These are phyloP conservation scores for Eimeria maxima DNA, from an alignment of 169 alveolate genomes.

Conservation along the genomic window DNA sequence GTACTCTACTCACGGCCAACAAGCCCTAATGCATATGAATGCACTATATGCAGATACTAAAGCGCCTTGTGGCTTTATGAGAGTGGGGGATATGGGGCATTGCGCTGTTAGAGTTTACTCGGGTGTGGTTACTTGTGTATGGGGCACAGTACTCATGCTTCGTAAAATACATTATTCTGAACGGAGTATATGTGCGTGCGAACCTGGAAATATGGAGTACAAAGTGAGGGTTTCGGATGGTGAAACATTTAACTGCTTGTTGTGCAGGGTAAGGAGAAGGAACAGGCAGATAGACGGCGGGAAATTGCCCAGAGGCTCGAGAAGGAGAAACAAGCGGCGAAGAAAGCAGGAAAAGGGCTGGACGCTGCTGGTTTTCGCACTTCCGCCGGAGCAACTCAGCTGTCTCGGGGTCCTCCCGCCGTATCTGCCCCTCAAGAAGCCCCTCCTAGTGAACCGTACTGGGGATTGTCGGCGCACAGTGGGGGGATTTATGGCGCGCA, in stretches of 20 bases:
- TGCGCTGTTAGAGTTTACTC: not conserved
- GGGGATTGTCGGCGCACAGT: slow-evolving; percentile 22
- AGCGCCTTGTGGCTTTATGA: not conserved
- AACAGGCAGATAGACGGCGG: slow-evolving; percentile 70
- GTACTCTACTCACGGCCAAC: not conserved
- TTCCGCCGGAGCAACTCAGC: slow-evolving; percentile 31
- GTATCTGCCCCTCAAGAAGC: slow-evolving; percentile 11
- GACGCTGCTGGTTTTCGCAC: slow-evolving; percentile 40
- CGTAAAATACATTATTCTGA: not conserved
- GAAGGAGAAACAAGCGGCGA: slow-evolving; percentile 56
- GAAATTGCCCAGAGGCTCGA: slow-evolving; percentile 81
- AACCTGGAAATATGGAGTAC: not conserved
- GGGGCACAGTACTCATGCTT: not conserved
- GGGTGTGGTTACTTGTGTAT: not conserved
- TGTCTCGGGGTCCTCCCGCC: slow-evolving; percentile 61
- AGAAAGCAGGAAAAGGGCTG: slow-evolving; percentile 68
- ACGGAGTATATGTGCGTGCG: not conserved
- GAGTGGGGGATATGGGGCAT: not conserved
- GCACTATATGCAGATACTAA: not conserved
- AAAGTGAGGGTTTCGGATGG: not conserved
- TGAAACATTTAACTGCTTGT: not conserved
- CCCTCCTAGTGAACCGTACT: slow-evolving; percentile 27
- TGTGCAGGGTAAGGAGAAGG: slow-evolving; percentile 81
- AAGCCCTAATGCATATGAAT: not conserved
- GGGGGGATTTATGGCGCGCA: slow-evolving; percentile 32